Conservation (phyloP, 2,329 filamentous ascomycete genomes). For the Achaetomium macrosporum region DNA sequence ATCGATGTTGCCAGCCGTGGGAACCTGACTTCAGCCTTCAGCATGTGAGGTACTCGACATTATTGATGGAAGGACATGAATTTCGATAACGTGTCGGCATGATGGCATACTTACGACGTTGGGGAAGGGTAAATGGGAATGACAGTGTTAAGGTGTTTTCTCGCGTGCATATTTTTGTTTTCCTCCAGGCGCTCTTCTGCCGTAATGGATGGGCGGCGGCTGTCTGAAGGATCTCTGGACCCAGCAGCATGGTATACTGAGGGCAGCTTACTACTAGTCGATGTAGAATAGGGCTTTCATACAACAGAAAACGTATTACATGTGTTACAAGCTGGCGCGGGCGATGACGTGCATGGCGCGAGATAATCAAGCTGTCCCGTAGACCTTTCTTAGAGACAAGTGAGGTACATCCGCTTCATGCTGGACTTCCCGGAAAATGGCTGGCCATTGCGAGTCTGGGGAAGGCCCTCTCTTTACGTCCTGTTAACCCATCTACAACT, state of each 20-base stretch:
- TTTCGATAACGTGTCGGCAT: not conserved
- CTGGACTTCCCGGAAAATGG: too few species aligned
- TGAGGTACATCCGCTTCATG: too few species aligned
- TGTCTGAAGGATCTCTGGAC: constrained; percentile 2
- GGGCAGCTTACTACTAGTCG: constrained; percentile 22
- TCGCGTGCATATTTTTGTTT: constrained; percentile 6
- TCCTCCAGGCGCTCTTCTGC: constrained; percentile 7
- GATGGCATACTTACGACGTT: not conserved
- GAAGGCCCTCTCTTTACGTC: too few species aligned
- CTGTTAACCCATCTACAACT: too few species aligned
- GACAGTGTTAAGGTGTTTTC: constrained; percentile 11
- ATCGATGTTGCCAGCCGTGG: constrained; percentile 13
- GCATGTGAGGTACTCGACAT: constrained; percentile 10
- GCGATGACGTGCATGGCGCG: not conserved
- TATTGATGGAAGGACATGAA: not conserved
- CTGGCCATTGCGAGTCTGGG: too few species aligned
- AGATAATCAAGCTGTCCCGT: too few species aligned
- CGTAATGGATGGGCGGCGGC: constrained; percentile 9
- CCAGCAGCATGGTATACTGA: constrained; percentile 14
- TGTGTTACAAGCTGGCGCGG: not conserved
- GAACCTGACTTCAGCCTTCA: constrained; percentile 13
- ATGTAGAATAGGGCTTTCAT: constrained; percentile 22
- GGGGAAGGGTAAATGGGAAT: not conserved
- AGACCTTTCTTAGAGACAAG: too few species aligned
- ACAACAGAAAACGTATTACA: constrained; percentile 14